Evolutionary conservation across 2,329 filamentous ascomycete genomes (phyloP).

Genomic region (Remersonia thermophila): DNA sequence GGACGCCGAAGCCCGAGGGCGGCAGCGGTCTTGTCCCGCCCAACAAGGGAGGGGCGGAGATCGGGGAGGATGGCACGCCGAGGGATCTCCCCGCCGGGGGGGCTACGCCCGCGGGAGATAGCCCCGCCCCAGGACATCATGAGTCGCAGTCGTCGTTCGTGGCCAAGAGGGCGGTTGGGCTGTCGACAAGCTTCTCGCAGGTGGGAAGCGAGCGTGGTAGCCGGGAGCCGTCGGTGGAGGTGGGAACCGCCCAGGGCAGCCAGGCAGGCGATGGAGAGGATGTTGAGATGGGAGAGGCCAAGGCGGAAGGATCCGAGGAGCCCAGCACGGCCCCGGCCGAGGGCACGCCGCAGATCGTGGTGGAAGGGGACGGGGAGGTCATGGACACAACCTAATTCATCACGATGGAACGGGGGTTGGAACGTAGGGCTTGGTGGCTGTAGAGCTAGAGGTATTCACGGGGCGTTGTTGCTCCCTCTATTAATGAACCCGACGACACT

Average conservation of each 20-base stretch:
- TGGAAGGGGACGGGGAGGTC: slow-evolving; percentile 42
- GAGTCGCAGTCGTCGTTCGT: slow-evolving; percentile 16
- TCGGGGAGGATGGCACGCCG: slow-evolving; percentile 18
- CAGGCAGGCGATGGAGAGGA: slow-evolving; percentile 13
- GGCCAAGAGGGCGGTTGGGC: slow-evolving; percentile 24
- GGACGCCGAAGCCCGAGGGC: slow-evolving; percentile 37
- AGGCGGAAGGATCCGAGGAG: slow-evolving; percentile 46
- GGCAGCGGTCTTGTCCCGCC: slow-evolving; percentile 19
- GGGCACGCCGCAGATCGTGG: slow-evolving; percentile 35
- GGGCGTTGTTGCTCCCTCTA: too few relatives aligned
- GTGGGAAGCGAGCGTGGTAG: slow-evolving; percentile 28
- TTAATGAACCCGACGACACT: not conserved
- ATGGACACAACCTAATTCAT: slow-evolving; percentile 50
- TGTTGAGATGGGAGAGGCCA: slow-evolving; percentile 30
- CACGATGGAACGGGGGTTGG: too few relatives aligned
- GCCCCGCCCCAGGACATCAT: slow-evolving; percentile 18
- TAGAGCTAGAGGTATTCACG: too few relatives aligned
- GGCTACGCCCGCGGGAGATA: slow-evolving; percentile 22
- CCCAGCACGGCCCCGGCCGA: slow-evolving; percentile 27
- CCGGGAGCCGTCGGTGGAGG: slow-evolving; percentile 25
- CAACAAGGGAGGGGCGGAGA: slow-evolving; percentile 13
- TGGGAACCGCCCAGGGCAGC: slow-evolving; percentile 15
- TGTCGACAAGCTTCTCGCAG: slow-evolving; percentile 25
- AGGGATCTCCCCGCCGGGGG: slow-evolving; percentile 18
- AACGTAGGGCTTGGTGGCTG: too few relatives aligned